Base-by-base conservation (phyloP, 192 early-diverging fungal genomes). In the Linnemannia elongata region DNA sequence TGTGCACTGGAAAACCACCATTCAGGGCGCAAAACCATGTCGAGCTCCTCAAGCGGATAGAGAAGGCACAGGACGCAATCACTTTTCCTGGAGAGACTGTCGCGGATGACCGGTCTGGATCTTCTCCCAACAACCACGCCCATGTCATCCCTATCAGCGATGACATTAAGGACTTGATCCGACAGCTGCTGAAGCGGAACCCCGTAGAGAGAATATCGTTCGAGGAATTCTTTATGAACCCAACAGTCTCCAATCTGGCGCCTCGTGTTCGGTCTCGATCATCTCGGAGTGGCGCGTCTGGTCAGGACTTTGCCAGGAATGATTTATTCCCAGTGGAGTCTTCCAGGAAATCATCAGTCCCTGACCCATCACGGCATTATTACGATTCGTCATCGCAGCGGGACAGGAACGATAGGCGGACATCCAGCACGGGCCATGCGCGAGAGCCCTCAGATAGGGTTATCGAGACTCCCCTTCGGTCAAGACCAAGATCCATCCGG, bases 11-110 rank as follows among this genome's bases (percentile, higher is more conserved):
- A 18, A 92, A 93, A 42, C 96, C 97, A 39, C 99, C 99, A 2
- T 99, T 97, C 88, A 92, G 94, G 52, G 99, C 99, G 2, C 93
- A 92, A 69, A 99, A 98, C 88, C 97, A 99, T 79, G 92, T 99
- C 12, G 99, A 99, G 72, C 89, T 99, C 44, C 89, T 99, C 57
- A 89, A 95, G 30, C 96, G 95, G 87, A 99, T 99, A 75, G 97
- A 99, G 82, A 88, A 91, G 49, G 93, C 95, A 6, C 93, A 95
- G 69, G 97, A 97, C 78, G 88, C 85, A n/a, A 96, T 99, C 79
- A 88, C 89, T 49, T 99, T 99, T 78, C 98, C 98, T 13, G 96
- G 95, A 57, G 94, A 96, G 44, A 36, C 77, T 12, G 27, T 44
- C 33, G 22, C 47, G 12, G 85, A 81, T 13, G 57, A 77, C 38